Percentiles rank a stretch among this genome's conserved stretches.
Evolutionary conservation across 352 stramenopile species (phyloP).

Genomic region (Phytophthora hybrid): DNA sequence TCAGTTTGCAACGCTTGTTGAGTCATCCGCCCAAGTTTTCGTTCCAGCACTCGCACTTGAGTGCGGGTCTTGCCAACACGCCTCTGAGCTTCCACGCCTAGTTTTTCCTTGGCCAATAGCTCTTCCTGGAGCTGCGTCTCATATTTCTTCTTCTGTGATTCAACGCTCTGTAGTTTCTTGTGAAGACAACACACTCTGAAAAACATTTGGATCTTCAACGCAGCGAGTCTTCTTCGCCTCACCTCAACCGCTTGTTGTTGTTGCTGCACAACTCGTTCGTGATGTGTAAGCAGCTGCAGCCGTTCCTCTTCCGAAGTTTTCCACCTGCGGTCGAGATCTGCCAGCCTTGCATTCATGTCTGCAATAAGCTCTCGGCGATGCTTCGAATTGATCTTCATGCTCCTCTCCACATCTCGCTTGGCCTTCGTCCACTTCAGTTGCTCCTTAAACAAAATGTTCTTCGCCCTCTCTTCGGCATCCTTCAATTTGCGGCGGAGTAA

Average conservation of each 20-base stretch:
- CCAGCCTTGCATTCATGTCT: constrained; percentile 44
- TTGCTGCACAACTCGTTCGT: constrained; percentile 42
- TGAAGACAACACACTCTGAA: constrained; percentile 41
- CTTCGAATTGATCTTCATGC: constrained; percentile 47
- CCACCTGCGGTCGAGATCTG: constrained; percentile 57
- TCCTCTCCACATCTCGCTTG: constrained; percentile 53
- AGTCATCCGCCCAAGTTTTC: constrained; percentile 37
- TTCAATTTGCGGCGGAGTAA: constrained; percentile 47
- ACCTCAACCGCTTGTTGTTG: constrained; percentile 37
- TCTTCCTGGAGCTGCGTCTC: constrained; percentile 26
- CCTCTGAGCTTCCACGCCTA: constrained; percentile 29
- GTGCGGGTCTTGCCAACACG: constrained; percentile 33
- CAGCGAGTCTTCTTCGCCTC: constrained; percentile 37
- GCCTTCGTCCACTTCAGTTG: constrained; percentile 57
- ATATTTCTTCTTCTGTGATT: constrained; percentile 30
- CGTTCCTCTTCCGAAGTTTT: constrained; percentile 42
- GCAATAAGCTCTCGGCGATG: constrained; percentile 40
- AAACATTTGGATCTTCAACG: constrained; percentile 53
- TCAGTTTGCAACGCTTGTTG: constrained; percentile 24
- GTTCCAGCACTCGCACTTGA: constrained; percentile 47
- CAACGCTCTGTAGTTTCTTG: constrained; percentile 33
- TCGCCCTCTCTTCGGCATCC: constrained; percentile 40
- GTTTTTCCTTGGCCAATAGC: constrained; percentile 25
- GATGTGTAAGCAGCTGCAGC: constrained; percentile 31
- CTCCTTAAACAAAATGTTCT: constrained; percentile 54